A percentile compares a stretch with the other conserved stretches of the same genome.
These are phyloP conservation scores for Fragaria nilgerrensis DNA, from an alignment of 306 rosid species.

Conservation along the genomic window DNA sequence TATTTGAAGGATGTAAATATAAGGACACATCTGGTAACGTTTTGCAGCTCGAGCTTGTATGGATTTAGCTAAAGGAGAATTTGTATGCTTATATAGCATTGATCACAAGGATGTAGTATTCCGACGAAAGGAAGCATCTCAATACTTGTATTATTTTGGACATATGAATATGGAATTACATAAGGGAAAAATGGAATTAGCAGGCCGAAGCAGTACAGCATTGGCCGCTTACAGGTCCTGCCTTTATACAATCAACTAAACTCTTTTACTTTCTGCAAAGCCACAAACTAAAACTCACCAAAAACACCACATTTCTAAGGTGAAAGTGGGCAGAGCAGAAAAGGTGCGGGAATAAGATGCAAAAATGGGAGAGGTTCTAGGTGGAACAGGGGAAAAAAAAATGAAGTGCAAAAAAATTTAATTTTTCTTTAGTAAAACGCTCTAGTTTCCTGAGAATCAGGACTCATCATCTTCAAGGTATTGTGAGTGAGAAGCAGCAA, in stretches of 20 bases:
- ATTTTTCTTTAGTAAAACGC: conserved; percentile 23
- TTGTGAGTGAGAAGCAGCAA: conserved; percentile 82
- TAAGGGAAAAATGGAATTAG: conserved; percentile 4
- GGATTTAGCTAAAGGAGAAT: no score
- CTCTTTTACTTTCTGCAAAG: conserved; percentile 12
- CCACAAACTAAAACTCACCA: conserved; percentile 19
- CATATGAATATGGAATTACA: neutral
- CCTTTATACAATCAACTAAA: conserved; percentile 26
- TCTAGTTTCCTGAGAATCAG: conserved; percentile 21
- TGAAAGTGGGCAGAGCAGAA: conserved; percentile 7
- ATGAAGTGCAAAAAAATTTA: neutral
- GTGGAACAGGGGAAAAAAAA: neutral
- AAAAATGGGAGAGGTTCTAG: neutral
- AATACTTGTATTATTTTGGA: conserved; percentile 8
- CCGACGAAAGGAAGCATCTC: neutral
- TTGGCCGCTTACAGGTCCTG: conserved; percentile 40
- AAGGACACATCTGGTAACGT: no score
- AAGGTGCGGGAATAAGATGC: neutral
- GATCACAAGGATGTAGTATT: no score
- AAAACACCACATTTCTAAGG: conserved; percentile 8
- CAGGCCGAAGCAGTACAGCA: conserved; percentile 33
- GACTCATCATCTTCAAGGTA: conserved; percentile 42
- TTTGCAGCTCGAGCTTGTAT: neutral
- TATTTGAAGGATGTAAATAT: no score
- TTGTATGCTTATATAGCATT: no score